A percentile compares a stretch with the other conserved stretches of the same genome.
Conservation (phyloP, 257 asterid genomes). For the Phtheirospermum japonicum region DNA sequence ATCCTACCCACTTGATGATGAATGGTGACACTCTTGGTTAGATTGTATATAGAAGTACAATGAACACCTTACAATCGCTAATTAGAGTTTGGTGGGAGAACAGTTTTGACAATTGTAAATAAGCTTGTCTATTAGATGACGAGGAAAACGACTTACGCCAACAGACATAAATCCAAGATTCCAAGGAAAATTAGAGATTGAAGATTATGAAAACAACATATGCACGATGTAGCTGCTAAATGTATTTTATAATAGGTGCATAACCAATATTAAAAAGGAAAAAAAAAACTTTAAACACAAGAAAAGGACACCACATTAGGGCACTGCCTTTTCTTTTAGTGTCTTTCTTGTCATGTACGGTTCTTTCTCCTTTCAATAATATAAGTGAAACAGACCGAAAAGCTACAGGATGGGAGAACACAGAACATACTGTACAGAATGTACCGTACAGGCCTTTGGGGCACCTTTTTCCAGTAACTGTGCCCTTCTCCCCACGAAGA, state of each 20-base stretch:
- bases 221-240: slow-evolving; percentile 15
- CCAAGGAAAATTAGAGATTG: slow-evolving; percentile 1
- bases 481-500: slow-evolving; percentile 74
- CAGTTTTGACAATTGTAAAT: slow-evolving; percentile 12
- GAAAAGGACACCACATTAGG: slow-evolving; percentile 4
- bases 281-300: background rate
- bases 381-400: slow-evolving; percentile 23
- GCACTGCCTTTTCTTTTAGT: slow-evolving; percentile 23
- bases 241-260: background rate
- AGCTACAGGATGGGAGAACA: slow-evolving; percentile 28
- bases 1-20: slow-evolving; percentile 13
- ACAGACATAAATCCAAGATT: background rate
- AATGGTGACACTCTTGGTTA: slow-evolving; percentile 16
- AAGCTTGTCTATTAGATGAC: slow-evolving; percentile 20
- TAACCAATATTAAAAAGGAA: slow-evolving; percentile 10
- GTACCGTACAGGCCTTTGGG: slow-evolving; percentile 92
- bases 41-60: background rate
- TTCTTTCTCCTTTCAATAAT: slow-evolving; percentile 22
- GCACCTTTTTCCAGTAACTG: slow-evolving; percentile 87
- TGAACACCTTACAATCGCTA: slow-evolving; percentile 15
- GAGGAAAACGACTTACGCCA: background rate
- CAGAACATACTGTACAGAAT: slow-evolving; percentile 76
- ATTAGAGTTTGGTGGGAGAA: slow-evolving; percentile 4
- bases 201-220: slow-evolving; percentile 16
- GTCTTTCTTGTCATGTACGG: slow-evolving; percentile 10